Evolutionary conservation across 352 stramenopile species (phyloP).

Genomic region (Pythium diclinum): DNA sequence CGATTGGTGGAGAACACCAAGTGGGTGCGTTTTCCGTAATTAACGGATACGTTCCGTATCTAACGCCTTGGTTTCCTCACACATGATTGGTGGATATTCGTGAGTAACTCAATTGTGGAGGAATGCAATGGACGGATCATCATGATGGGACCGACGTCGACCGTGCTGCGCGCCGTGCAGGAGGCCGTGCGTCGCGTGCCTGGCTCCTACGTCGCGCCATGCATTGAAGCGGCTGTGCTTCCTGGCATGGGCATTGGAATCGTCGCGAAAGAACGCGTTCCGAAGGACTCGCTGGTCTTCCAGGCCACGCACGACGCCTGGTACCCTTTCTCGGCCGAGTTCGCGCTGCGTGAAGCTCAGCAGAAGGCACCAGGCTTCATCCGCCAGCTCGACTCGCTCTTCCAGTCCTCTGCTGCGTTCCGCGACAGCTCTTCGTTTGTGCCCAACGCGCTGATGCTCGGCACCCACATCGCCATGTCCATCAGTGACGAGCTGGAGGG

Average conservation of each 20-base stretch:
- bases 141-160: conserved; percentile 12
- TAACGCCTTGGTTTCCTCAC: background rate
- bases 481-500: conserved; percentile 25
- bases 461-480: conserved; percentile 61
- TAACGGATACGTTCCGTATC: conserved; percentile 10
- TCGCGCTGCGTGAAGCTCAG: conserved; percentile 54
- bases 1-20: conserved; percentile 19
- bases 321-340: conserved; percentile 75
- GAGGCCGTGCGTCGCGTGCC: conserved; percentile 49
- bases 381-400: conserved; percentile 46
- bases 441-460: conserved; percentile 61
- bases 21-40: conserved; percentile 21
- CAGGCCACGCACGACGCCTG: conserved; percentile 52
- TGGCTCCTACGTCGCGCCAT: conserved; percentile 49
- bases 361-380: conserved; percentile 66
- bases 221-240: conserved; percentile 45
- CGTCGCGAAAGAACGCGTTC: conserved; percentile 47
- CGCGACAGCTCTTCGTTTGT: conserved; percentile 41
- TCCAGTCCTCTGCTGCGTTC: conserved; percentile 34
- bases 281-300: conserved; percentile 63
- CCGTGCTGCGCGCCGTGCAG: conserved; percentile 42
- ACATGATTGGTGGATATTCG: conserved; percentile 16
- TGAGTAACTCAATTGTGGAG: background rate
- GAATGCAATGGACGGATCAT: background rate
- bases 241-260: conserved; percentile 67